Percentiles rank a stretch among this genome's conserved stretches.
phyloP scores from a whole-genome alignment of 1,284 basidiomycete species.

The Sporisorium graminicola region DNA sequence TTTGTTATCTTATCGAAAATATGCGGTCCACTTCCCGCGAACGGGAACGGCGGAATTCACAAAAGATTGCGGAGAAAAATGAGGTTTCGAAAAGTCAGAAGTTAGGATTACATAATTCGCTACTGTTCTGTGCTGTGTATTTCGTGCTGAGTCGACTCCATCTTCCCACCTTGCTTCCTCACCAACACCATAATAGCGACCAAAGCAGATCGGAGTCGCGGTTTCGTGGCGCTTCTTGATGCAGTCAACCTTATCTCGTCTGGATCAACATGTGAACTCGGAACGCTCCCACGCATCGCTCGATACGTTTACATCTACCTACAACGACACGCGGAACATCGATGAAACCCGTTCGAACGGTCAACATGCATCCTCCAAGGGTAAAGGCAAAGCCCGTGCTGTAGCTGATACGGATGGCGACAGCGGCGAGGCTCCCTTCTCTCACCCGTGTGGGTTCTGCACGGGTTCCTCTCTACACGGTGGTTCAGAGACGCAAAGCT shows the following conservation, averaged over 20 bases:
- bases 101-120: background rate
- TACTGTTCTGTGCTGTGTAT: background rate
- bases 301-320: background rate
- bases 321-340: background rate
- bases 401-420: no score
- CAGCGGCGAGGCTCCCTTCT: no score
- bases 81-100: background rate
- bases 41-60: background rate
- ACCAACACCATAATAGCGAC: background rate
- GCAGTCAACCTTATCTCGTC: background rate
- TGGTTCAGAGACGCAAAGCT: no score
- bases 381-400: background rate
- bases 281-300: background rate
- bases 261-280: background rate
- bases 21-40: conserved; percentile 11
- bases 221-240: background rate
- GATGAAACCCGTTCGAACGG: background rate
- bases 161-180: background rate
- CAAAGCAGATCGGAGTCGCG: background rate
- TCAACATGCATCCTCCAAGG: background rate
- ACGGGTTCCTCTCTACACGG: no score
- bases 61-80: conserved; percentile 1
- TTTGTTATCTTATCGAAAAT: conserved; percentile 28
- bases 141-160: background rate
- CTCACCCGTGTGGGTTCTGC: no score